Percentiles rank a stretch among this genome's conserved stretches.
phyloP scores from a whole-genome alignment of 768 basidiomycete species.

The Calocera cornea region DNA sequence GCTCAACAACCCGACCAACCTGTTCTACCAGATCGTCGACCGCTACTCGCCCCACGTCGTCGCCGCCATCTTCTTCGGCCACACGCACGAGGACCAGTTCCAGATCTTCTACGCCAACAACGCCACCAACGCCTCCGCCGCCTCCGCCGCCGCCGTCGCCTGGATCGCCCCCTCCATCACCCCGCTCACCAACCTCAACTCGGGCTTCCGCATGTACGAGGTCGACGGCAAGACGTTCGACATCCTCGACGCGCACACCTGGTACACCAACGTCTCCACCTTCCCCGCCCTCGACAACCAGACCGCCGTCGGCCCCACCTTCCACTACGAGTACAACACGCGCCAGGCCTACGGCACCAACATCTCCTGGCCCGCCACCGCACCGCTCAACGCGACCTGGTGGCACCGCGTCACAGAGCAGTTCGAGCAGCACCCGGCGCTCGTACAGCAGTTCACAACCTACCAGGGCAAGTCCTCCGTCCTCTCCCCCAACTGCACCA shows the following conservation, averaged over 20 bases:
- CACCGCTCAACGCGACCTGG: slow-evolving; percentile 65
- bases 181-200: slow-evolving; percentile 56
- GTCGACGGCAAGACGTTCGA: slow-evolving; percentile 65
- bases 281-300: slow-evolving; percentile 49
- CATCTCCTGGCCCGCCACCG: slow-evolving; percentile 47
- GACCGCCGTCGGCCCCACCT: slow-evolving; percentile 45
- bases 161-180: slow-evolving; percentile 60
- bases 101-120: slow-evolving; percentile 66
- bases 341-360: slow-evolving; percentile 50
- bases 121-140: slow-evolving; percentile 42
- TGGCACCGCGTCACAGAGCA: slow-evolving; percentile 56
- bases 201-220: slow-evolving; percentile 60
- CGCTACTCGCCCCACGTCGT: slow-evolving; percentile 15
- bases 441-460: slow-evolving; percentile 56
- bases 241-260: slow-evolving; percentile 67
- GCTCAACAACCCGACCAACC: slow-evolving; percentile 41
- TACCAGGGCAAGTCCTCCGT: slow-evolving; percentile 61
- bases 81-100: slow-evolving; percentile 61
- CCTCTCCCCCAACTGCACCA: slow-evolving; percentile 41
- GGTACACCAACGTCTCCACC: slow-evolving; percentile 47
- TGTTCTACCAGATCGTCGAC: slow-evolving; percentile 21
- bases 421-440: slow-evolving; percentile 33
- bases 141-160: slow-evolving; percentile 42
- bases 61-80: slow-evolving; percentile 62
- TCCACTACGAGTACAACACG: slow-evolving; percentile 53